A percentile compares a stretch with the other conserved stretches of the same genome.
phyloP scores from a whole-genome alignment of 148 eudicot species.

The Rhododendron mucronatum region DNA sequence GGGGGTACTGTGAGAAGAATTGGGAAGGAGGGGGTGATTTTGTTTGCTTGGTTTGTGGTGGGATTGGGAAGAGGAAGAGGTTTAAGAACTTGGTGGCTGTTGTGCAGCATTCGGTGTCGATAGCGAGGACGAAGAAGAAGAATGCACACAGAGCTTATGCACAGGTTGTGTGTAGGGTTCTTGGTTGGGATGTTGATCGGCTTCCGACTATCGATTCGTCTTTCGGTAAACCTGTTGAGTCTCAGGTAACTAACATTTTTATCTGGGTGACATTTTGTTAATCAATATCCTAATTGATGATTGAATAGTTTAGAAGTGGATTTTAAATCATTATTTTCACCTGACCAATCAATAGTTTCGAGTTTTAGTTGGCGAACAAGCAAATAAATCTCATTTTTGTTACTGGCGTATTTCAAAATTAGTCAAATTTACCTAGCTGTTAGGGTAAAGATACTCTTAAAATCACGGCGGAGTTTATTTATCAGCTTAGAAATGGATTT shows the following conservation, averaged over 20 bases:
- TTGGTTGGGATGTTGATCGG: slow-evolving; percentile 75
- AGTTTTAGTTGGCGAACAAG: not conserved
- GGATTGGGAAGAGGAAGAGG: slow-evolving; percentile 46
- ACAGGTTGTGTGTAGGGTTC: slow-evolving; percentile 67
- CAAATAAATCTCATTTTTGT: not conserved
- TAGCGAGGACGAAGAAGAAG: slow-evolving; percentile 66
- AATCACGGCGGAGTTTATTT: not conserved
- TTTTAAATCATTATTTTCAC: too few relatives aligned
- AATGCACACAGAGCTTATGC: slow-evolving; percentile 69
- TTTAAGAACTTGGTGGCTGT: slow-evolving; percentile 64
- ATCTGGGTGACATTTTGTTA: not conserved
- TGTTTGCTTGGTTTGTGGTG: slow-evolving; percentile 74
- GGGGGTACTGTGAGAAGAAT: slow-evolving; percentile 55
- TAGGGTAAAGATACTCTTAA: not conserved
- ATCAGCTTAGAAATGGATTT: not conserved
- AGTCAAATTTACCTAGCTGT: not conserved
- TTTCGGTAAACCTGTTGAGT: slow-evolving; percentile 6
- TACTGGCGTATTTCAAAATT: not conserved
- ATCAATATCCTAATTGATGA: not conserved
- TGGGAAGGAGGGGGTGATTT: slow-evolving; percentile 53
- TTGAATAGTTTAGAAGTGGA: not conserved
- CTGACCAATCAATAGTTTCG: too few relatives aligned
- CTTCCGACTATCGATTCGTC: slow-evolving; percentile 36
- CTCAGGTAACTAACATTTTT: slow-evolving; percentile 11
- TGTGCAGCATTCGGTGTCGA: slow-evolving; percentile 60